These are phyloP conservation scores for Pichia pseudocactophila DNA, from an alignment of 805 yeast genomes.

Conservation along the genomic window DNA sequence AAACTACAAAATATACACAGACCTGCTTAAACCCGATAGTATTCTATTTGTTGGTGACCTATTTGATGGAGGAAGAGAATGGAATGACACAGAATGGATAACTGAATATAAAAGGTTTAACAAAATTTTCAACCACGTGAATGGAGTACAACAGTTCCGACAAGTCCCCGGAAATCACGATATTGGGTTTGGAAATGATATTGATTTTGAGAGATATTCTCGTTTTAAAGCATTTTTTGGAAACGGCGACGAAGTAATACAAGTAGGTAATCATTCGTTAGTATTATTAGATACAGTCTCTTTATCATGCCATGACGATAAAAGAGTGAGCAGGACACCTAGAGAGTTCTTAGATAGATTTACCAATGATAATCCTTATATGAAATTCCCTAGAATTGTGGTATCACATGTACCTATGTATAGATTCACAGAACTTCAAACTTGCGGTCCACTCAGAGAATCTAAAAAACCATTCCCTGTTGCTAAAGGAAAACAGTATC, in stretches of 20 bases:
- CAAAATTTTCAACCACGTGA: conserved; percentile 41
- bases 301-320: conserved; percentile 48
- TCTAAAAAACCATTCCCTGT: conserved; percentile 56
- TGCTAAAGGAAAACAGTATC: conserved; percentile 73
- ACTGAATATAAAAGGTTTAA: conserved; percentile 64
- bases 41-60: conserved; percentile 82
- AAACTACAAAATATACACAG: conserved; percentile 46
- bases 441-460: conserved; percentile 77
- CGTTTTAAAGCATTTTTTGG: conserved; percentile 75
- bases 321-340: conserved; percentile 39
- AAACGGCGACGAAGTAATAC: conserved; percentile 42
- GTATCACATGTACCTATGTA: conserved; percentile 84
- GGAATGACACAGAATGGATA: conserved; percentile 49
- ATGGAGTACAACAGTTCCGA: conserved; percentile 28
- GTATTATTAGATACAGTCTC: conserved; percentile 81
- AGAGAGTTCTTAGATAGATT: conserved; percentile 40
- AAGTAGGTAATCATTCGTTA: conserved; percentile 63
- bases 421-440: conserved; percentile 50
- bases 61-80: conserved; percentile 95
- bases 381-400: conserved; percentile 51
- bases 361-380: conserved; percentile 12
- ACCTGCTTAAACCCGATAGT: conserved; percentile 69
- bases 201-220: conserved; percentile 44
- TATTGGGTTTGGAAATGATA: conserved; percentile 80
- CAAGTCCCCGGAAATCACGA: conserved; percentile 92